A percentile compares a stretch with the other conserved stretches of the same genome.
Conservation (phyloP, 1,284 basidiomycete species). For the Naganishia albida region DNA sequence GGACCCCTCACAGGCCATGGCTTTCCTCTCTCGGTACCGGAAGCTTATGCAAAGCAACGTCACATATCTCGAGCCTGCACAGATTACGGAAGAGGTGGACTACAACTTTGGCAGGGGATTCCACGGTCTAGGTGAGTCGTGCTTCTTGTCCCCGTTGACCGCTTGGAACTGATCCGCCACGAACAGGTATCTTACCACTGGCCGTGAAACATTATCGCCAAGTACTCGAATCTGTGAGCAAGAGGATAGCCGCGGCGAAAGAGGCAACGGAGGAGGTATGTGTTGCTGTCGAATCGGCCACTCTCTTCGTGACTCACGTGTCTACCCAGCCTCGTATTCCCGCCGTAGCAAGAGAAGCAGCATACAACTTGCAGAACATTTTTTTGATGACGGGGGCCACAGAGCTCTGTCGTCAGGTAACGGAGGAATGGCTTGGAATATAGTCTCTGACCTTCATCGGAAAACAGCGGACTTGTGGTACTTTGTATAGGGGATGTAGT, state of each 20-base stretch:
- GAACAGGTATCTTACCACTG: conserved; percentile 70
- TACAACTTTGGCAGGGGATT: conserved; percentile 90
- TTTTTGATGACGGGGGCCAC: conserved; percentile 45
- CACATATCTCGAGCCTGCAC: conserved; percentile 53
- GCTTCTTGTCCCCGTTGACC: background rate
- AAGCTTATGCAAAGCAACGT: conserved; percentile 56
- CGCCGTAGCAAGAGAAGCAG: conserved; percentile 67
- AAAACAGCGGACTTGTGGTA: too few species aligned
- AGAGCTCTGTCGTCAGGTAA: conserved; percentile 21
- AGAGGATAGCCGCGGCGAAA: conserved; percentile 41
- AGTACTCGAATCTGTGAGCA: conserved; percentile 66
- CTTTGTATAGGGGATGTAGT: too few species aligned
- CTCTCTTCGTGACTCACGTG: conserved; percentile 12
- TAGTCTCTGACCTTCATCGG: background rate
- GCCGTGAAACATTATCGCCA: conserved; percentile 80
- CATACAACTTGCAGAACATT: conserved; percentile 82
- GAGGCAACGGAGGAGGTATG: conserved; percentile 32
- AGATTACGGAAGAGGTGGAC: conserved; percentile 68
- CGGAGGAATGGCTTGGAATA: conserved; percentile 29
- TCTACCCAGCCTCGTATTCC: conserved; percentile 51
- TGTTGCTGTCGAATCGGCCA: conserved; percentile 13
- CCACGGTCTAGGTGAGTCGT: conserved; percentile 75
- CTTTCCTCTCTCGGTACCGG: conserved; percentile 76
- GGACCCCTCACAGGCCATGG: conserved; percentile 64
- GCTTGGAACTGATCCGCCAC: background rate